phyloP scores from a whole-genome alignment of 805 yeast genomes.

The Starmera dryadoides region DNA sequence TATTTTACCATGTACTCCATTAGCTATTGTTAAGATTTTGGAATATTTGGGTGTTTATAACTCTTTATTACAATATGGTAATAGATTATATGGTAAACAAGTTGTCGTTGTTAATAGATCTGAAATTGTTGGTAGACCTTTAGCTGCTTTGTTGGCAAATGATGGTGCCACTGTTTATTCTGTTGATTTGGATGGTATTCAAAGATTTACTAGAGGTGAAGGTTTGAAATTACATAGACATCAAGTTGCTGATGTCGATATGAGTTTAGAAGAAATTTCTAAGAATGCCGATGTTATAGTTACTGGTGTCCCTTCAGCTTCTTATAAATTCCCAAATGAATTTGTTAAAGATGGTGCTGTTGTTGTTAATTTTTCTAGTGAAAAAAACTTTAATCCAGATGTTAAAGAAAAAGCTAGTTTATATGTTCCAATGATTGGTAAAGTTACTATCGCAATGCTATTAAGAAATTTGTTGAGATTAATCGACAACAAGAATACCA shows the following conservation, averaged over 20 bases:
- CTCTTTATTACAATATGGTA: slow-evolving; percentile 74
- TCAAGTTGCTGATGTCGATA: slow-evolving; percentile 56
- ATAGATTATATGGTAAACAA: slow-evolving; percentile 88
- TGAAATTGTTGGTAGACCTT: slow-evolving; percentile 95
- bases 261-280: slow-evolving; percentile 57
- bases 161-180: slow-evolving; percentile 97
- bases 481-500: slow-evolving; percentile 49
- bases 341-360: slow-evolving; percentile 82
- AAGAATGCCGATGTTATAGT: slow-evolving; percentile 81
- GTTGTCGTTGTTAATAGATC: slow-evolving; percentile 87
- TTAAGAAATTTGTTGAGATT: slow-evolving; percentile 82
- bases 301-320: slow-evolving; percentile 88
- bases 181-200: slow-evolving; percentile 80
- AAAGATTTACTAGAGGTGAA: slow-evolving; percentile 90
- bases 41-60: slow-evolving; percentile 90
- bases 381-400: slow-evolving; percentile 77
- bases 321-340: slow-evolving; percentile 81
- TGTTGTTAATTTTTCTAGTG: slow-evolving; percentile 83
- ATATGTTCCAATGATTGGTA: slow-evolving; percentile 93
- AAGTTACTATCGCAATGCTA: slow-evolving; percentile 93
- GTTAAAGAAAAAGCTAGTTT: slow-evolving; percentile 83
- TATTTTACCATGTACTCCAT: slow-evolving; percentile 92
- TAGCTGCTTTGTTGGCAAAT: slow-evolving; percentile 92
- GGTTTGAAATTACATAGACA: slow-evolving; percentile 78
- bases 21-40: slow-evolving; percentile 88